Base-by-base conservation (phyloP, 148 eudicot species). In the Fagopyrum homotropicum region DNA sequence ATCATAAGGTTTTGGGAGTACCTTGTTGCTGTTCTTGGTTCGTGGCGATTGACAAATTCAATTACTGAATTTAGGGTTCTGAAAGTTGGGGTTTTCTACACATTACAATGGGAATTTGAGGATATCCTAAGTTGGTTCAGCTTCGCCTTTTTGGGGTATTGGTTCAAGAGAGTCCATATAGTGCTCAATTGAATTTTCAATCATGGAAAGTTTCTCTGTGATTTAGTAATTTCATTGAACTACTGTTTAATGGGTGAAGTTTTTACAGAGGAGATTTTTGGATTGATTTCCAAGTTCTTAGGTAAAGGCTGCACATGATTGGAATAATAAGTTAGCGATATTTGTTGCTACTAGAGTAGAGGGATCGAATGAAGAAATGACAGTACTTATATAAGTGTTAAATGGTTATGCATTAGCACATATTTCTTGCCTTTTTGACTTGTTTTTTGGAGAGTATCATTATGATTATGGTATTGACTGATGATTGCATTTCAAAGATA, bases 161-260 rank as follows among this genome's bases (percentile, higher is more conserved):
- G 64, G 17, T 59, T 17, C 10, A 59, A 19, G 19, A 19, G 2
- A 16, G 35, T 59, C 64, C 22, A 9, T 59, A 22, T 7, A 51
- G 55, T 17, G 64, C 9, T 59, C 64, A 59, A 17, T 59, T 59
- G 29, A 59, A 59, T 55, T 55, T 55, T 55, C 59, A 55, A 55
- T 59, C 19, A 59, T 10, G 4, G 22, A 19, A 26, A 59, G 66
- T 26, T 59, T 22, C 45, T 63, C 12, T 29, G 45, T 30, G 45
- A 61, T 63, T 63, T 30, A 15, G 45, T 30, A 15, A 61, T 63
- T 63, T 63, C 12, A 59, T 63, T 63, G 44, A 29, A 5, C 30
- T 12, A 26, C 14, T 63, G 12, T 63, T 30, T 6, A 29, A 26
- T 30, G 26, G 45, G 35, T 30, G 14, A 10, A 63, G 16, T 10